Evolutionary conservation across 306 rosid species (phyloP), one percentile per base, ranked within the genome.

Genomic region (Canavalia ensiformis): DNA sequence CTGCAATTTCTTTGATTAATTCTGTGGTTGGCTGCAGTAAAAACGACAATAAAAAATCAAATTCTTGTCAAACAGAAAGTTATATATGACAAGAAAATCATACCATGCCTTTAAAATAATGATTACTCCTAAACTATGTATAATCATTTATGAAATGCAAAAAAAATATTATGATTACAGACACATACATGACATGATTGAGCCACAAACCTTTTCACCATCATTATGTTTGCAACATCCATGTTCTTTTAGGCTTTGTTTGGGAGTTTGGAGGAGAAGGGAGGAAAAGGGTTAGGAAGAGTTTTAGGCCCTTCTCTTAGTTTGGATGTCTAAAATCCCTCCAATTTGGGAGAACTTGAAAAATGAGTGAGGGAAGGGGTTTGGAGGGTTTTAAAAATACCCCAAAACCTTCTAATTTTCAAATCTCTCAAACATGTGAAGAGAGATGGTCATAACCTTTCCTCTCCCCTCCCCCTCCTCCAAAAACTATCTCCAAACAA

Each of bases 1-100:
- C 90, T 1, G 98, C 94, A 70, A 95, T 90, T 84, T 95, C 98
- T 81, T 90, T 95, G 10, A 95, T 90, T 67, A 95, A 81, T 71
- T 93, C 90, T 42, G 91, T 85, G 41, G 97, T 92, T 67, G 94
- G 92, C 99, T 95, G 96, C 74, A 85, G 65, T 87, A 66, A 52
- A 58, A 41, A 41, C 63, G 71, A 28, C 8, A 31, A 31, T 3
- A 3, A 57, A 62, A 45, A 4, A 12, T 33, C 47, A 25, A 64
- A 52, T 37, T 65, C 18, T 52, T 31, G 45, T 42, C 78, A 74
- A 79, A 67, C 66, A 59, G 41, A 49, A 41, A 66, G 50, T 69
- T 34, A 49, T n/a, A 50, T 30, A 11, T 18, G 57, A 76, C 72
- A 70, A 68, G 42, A 81, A 78, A 77, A 7, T 47, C 72, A 51